Base-by-base conservation (phyloP, 768 basidiomycete species). In the Neoboletus subvelutipes region DNA sequence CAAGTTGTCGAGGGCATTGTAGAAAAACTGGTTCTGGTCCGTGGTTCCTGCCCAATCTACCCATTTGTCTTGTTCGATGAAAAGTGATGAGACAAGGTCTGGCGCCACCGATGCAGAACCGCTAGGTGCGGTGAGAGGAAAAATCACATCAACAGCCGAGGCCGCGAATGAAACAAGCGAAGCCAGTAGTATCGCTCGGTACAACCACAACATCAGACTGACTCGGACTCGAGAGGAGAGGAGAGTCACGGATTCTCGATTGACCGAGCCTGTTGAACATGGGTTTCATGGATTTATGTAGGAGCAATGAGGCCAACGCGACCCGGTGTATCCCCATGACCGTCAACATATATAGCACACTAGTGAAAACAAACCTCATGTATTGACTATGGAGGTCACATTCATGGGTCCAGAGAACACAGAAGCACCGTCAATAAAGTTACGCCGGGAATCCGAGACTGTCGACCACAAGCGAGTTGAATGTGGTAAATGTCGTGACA, bases 61-160 rank as follows among this genome's bases (percentile, higher is more conserved):
- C 86, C 86, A 88, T 33, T 83, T 75, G 60, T 89, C 87, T 68
- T 86, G 82, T 63, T 88, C 88, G 52, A 88, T 80, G 31, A 86
- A 88, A 60, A 88, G 80, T 0, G 84, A 85, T 0, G 84, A 85
- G 28, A 88, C 61, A 13, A 86, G 70, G 12, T 80, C 80, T 8
- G 77, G 75, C 9, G 74, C 69, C 2, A 86, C 69, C 1, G 56
- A 55, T 10, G 72, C 65, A 4, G 82, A 75, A 41, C 47, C 59
- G 5, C 63, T 54, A 1, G 80, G 79, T 20, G 76, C 63, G 11
- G 61, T 54, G 39, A 78, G 58, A 10, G 80, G 75, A 22, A 86
- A 64, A 1, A 76, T 59, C 31, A 84, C 75, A 40, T 74, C 41
- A 37, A 63, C 36, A 3, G 57, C 58, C 29, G 40, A 56, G 52